These are phyloP conservation scores for Heliosperma pusillum DNA, from an alignment of 148 eudicot genomes.

Conservation along the genomic window DNA sequence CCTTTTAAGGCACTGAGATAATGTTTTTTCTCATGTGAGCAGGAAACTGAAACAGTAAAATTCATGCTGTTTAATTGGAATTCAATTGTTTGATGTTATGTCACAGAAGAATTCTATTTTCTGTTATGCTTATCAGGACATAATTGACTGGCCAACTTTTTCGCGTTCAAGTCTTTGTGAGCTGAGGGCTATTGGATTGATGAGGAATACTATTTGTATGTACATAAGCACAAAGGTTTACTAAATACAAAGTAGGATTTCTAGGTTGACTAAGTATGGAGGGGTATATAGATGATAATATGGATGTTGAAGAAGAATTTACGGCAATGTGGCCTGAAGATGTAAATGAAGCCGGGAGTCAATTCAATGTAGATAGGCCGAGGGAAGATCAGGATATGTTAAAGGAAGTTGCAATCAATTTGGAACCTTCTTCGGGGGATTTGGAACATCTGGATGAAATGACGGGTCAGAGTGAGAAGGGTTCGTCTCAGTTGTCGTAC, in stretches of 20 bases:
- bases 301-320: conserved; percentile 66
- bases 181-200: background rate
- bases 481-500: conserved; percentile 59
- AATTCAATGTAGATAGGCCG: conserved; percentile 65
- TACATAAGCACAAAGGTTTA: background rate
- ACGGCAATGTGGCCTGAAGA: conserved; percentile 89
- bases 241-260: background rate
- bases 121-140: background rate
- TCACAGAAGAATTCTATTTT: conserved; percentile 15
- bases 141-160: background rate
- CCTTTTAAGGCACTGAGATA: no score
- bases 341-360: conserved; percentile 66
- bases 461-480: conserved; percentile 63
- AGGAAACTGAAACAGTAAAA: no score
- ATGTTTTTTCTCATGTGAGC: no score
- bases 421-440: conserved; percentile 56
- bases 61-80: no score
- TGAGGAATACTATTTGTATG: background rate
- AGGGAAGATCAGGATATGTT: conserved; percentile 63
- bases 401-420: conserved; percentile 45
- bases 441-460: conserved; percentile 57
- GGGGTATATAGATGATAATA: conserved; percentile 41
- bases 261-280: conserved; percentile 16
- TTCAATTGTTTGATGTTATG: conserved; percentile 10
- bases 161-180: background rate